Evolutionary conservation across 192 early-diverging fungal species (phyloP), one percentile per base, ranked within the genome.

Genomic region (Allomyces macrogynus): DNA sequence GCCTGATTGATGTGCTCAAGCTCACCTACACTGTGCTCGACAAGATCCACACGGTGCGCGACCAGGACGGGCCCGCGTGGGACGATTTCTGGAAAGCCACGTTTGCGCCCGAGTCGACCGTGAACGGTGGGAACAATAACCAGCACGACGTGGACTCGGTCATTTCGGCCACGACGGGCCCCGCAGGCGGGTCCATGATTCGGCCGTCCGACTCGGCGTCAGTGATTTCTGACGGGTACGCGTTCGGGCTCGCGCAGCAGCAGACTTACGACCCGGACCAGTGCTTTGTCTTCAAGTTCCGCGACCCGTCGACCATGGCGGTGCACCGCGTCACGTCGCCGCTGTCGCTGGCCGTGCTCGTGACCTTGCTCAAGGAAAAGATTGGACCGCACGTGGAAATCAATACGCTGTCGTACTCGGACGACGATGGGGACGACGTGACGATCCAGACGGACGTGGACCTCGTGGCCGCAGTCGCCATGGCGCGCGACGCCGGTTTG

Each of bases 341-440:
- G 43, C 74, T 78, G 54, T 86, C 86, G 66, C 79, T 81, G 63
- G 66, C 79, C 24, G 69, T 76, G 8, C 84, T 86, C 69, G 79
- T 83, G 26, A 68, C 79, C 25, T 70, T 65, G 61, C 43, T 73
- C 70, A 66, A 70, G 69, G 66, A 75, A 72, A 69, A 76, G 72
- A 75, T 74, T 67, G 61, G 67, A 14, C 69, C 67, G 43, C 61
- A 73, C 8, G 66, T 71, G 61, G 71, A 74, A 64, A 79, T 67
- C 75, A 77, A 72, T 68, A 75, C 71, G 22, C 77, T 91, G 40
- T 85, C 84, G 1, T 97, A 93, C 68, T 70, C 89, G 66, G 94
- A 97, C 69, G 94, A 97, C 65, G 94, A 97, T 62, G 80, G 84
- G 40, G 94, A 97, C 71, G 73, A 80, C 64, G 87, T 97, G 40